Evolutionary conservation across 371 early-diverging fungal species (phyloP).

Genomic region (Lichtheimia corymbifera): DNA sequence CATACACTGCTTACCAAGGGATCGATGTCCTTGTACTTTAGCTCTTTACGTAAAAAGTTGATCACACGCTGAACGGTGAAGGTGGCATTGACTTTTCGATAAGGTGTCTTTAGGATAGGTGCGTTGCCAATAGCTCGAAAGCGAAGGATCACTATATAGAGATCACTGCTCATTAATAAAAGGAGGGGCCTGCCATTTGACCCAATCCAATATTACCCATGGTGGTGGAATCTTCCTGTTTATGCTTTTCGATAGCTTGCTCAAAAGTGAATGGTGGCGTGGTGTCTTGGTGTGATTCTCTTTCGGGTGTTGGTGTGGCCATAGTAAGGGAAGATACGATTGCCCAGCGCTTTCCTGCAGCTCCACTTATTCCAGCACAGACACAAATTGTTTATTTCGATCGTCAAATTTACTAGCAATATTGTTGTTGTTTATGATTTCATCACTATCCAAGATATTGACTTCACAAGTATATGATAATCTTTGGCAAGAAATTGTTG

Average conservation of each 20-base stretch:
- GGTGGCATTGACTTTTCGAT: conserved; percentile 82
- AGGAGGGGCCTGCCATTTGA: neutral
- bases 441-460: no score
- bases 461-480: no score
- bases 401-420: no score
- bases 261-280: conserved; percentile 9
- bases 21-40: conserved; percentile 74
- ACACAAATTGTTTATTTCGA: no score
- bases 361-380: no score
- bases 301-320: no score
- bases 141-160: conserved; percentile 73
- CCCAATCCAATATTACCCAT: conserved; percentile 35
- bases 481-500: no score
- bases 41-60: conserved; percentile 81
- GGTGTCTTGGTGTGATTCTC: no score
- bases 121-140: conserved; percentile 90
- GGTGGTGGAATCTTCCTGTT: conserved; percentile 46
- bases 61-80: conserved; percentile 85
- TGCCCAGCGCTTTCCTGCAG: no score
- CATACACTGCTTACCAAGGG: conserved; percentile 60
- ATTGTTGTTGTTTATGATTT: no score
- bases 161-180: neutral
- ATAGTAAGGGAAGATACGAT: no score
- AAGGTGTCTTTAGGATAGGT: conserved; percentile 84
- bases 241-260: conserved; percentile 36